These are phyloP conservation scores for Psidium guajava DNA, from an alignment of 345 rosid genomes.

Conservation along the genomic window DNA sequence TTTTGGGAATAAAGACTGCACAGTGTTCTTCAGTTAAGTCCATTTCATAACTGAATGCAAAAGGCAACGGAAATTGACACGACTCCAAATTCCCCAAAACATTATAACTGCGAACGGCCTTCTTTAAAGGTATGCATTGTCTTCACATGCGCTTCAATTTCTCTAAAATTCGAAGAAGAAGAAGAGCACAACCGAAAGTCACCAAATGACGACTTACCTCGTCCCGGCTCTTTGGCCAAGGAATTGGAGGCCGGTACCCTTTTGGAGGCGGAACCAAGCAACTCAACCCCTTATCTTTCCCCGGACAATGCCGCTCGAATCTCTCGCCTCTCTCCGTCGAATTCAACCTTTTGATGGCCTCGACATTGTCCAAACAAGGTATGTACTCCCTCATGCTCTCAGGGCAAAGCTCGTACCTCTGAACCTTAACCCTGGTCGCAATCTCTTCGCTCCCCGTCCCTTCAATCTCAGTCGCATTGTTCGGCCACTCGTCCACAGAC, in stretches of 20 bases:
- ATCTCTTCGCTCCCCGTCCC: conserved; percentile 5
- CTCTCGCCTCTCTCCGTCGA: conserved; percentile 72
- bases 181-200: neutral
- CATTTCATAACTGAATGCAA: neutral
- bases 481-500: conserved; percentile 40
- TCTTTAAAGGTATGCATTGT: neutral
- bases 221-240: conserved; percentile 93
- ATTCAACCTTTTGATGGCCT: conserved; percentile 50
- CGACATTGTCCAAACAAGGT: conserved; percentile 81
- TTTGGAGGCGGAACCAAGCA: conserved; percentile 73
- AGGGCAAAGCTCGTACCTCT: conserved; percentile 38
- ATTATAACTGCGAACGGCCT: neutral
- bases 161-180: neutral
- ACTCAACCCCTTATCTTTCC: conserved; percentile 47
- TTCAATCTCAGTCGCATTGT: conserved; percentile 6
- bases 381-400: conserved; percentile 64
- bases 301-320: conserved; percentile 84
- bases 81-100: neutral
- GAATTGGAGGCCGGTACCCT: conserved; percentile 60
- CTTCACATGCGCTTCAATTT: neutral
- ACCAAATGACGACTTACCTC: conserved; percentile 35
- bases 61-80: neutral
- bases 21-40: neutral
- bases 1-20: neutral
- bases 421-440: conserved; percentile 13